Base-by-base conservation (phyloP, 2,329 filamentous ascomycete species). In the Mariannaea sp. region DNA sequence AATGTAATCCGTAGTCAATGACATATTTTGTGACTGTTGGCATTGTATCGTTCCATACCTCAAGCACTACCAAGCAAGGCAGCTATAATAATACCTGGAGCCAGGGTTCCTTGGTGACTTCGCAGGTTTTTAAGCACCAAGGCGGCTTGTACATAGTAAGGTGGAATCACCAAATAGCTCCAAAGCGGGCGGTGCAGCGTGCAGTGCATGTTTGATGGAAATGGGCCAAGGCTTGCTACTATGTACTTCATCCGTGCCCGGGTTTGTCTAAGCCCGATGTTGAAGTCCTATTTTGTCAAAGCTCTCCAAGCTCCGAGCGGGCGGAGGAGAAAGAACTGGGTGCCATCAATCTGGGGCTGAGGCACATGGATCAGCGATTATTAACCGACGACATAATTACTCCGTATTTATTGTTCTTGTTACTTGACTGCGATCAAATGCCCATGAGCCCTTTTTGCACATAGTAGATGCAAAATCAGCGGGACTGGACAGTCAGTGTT, bases 121-220 rank as follows among this genome's bases (percentile, higher is more conserved):
- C 33, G 33, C 7, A 17, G 8, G 29, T 12, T 24, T 30, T 27
- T 6, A 12, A 12, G 8, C 5, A 22, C 42, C 49, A 22, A 42
- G 42, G 43, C 50, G 43, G 50, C 38, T 36, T 48, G 44, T n/a
- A n/a, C n/a, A n/a, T n/a, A n/a, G n/a, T 8, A 47, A 17, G 4
- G 32, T 33, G 32, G 44, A 47, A 47, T 22, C 29, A 36, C 5
- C 38, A 29, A 33, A 30, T 35, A 19, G 26, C 35, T 26, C 32
- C 20, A 47, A 47, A 38, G 24, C 43, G 22, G 43, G 12, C 17
- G 27, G 41, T 16, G 22, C 22, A 24, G 22, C 8, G 22, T n/a
- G n/a, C n/a, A n/a, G n/a, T n/a, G n/a, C 40, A 17, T 43, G 19
- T 22, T 17, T 6, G 14, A 43, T 43, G 16, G 27, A 22, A 33